Conservation (phyloP, 495 filamentous ascomycete species). For the Glarea lozoyensis region DNA sequence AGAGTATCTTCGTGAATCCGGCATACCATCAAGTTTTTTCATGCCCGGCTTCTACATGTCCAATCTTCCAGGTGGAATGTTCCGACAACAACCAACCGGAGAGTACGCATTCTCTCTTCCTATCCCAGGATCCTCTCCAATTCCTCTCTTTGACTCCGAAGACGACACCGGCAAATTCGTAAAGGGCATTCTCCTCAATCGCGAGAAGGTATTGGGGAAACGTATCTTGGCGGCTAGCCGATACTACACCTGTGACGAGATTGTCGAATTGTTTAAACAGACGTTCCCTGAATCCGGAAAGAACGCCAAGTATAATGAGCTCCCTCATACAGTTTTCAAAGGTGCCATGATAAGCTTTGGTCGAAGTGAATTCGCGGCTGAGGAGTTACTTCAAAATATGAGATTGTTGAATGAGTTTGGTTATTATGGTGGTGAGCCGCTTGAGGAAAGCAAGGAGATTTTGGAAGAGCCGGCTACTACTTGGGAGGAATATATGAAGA, state of each 20-base stretch:
- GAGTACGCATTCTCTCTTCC: constrained; percentile 36
- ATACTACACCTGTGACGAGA: constrained; percentile 37
- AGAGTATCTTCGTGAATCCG: constrained; percentile 40
- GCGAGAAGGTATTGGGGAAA: constrained; percentile 30
- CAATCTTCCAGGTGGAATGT: constrained; percentile 30
- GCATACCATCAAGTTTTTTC: constrained; percentile 45
- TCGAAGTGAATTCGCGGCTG: constrained; percentile 29
- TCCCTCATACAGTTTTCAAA: constrained; percentile 39
- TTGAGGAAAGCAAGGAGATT: constrained; percentile 27
- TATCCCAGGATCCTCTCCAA: constrained; percentile 26
- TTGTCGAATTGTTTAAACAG: constrained; percentile 40
- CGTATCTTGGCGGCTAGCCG: constrained; percentile 36
- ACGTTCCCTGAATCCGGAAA: constrained; percentile 39
- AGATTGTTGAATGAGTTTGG: constrained; percentile 36
- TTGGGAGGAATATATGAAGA: constrained; percentile 29
- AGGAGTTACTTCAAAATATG: constrained; percentile 48
- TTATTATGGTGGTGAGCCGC: constrained; percentile 38
- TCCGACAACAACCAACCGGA: constrained; percentile 22
- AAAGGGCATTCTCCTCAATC: constrained; percentile 36
- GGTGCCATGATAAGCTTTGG: constrained; percentile 26
- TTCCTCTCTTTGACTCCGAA: constrained; percentile 45
- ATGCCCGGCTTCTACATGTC: constrained; percentile 52
- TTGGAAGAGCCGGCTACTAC: constrained; percentile 30
- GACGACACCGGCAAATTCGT: constrained; percentile 51
- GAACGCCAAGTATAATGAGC: constrained; percentile 26